Percentiles rank a stretch among this genome's conserved stretches.
Evolutionary conservation across 768 basidiomycete genomes (phyloP).

Genomic region (Boletus speciosus): DNA sequence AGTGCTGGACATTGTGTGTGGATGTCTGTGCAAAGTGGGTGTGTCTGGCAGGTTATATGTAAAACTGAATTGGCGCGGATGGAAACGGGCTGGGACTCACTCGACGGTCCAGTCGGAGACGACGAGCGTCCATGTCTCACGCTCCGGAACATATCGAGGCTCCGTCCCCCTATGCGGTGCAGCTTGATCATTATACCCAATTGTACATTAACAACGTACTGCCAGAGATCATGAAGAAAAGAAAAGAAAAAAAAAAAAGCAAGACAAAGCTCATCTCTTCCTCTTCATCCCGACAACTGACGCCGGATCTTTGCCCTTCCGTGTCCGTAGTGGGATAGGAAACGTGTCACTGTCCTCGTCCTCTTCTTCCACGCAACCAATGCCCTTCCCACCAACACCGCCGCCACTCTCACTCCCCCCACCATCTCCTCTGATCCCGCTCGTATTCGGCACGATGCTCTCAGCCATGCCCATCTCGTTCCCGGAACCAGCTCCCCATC

Average conservation of each 20-base stretch:
- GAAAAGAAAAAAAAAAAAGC: not conserved
- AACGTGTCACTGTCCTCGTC: conserved; percentile 71
- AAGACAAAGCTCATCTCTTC: conserved; percentile 50
- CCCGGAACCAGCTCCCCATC: conserved; percentile 42
- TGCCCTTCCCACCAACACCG: conserved; percentile 13
- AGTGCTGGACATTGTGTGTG: conserved; percentile 25
- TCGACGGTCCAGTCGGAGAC: conserved; percentile 7
- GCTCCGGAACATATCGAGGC: conserved; percentile 19
- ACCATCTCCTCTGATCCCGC: conserved; percentile 51
- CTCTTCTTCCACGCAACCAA: conserved; percentile 44
- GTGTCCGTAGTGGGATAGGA: conserved; percentile 65
- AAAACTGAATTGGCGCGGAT: conserved; percentile 10
- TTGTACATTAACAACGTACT: conserved; percentile 15
- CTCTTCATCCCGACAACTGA: conserved; percentile 53
- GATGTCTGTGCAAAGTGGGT: not conserved
- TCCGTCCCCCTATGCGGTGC: not conserved
- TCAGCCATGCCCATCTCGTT: conserved; percentile 49
- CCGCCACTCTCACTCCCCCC: conserved; percentile 24
- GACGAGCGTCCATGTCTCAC: conserved; percentile 19
- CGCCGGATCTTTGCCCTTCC: conserved; percentile 56
- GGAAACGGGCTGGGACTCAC: conserved; percentile 16
- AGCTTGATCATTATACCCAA: conserved; percentile 14
- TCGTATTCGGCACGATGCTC: conserved; percentile 56
- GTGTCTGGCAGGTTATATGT: conserved; percentile 8
- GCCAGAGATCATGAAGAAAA: not conserved